Evolutionary conservation across 495 filamentous ascomycete species (phyloP), one percentile per base, ranked within the genome.

Genomic region (Neurospora hispaniola): DNA sequence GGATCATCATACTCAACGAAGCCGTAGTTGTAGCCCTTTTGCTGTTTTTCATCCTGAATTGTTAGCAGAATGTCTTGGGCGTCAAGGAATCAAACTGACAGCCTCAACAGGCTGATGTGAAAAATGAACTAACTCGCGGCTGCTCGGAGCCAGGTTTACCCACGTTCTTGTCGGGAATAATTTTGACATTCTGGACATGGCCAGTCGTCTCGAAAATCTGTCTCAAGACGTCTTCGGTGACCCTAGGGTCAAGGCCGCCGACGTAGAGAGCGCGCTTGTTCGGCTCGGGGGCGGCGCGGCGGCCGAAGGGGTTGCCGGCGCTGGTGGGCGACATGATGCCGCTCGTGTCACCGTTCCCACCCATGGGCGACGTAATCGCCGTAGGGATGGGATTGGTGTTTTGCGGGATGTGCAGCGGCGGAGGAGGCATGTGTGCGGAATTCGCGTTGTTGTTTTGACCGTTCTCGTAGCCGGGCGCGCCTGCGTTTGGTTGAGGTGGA

Each of bases 1-100:
- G 96, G 96, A 81, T 99, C 96, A 81, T 99, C 96, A 81, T 96
- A 99, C 82, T 99, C 96, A 66, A 99, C 93, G 81, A 99, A 99
- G 62, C 96, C 96, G 84, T 99, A 99, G 86, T 99, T 99, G 86
- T 93, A 95, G 44, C 96, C 96, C 86, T 98, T 98, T 78, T 89
- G 91, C 89, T 97, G 54, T 66, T 66, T 27, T 66, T 27, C 27
- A 66, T 66, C 54, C 54, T 66, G 54, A 27, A 35, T 7, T 66
- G 54, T 66, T 66, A 66, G 54, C 54, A 12, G 54, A 66, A 66
- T 66, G 27, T 66, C 54, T 66, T 66, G 54, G 54, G 31, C 54
- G 27, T 66, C 54, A 66, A 35, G 54, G 54, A 66, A 7, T 66
- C 54, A 14, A 41, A 27, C 23, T 23, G 42, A 11, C 38, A 18